Conservation (phyloP, 495 filamentous ascomycete species). For the Cercophora scortea region DNA sequence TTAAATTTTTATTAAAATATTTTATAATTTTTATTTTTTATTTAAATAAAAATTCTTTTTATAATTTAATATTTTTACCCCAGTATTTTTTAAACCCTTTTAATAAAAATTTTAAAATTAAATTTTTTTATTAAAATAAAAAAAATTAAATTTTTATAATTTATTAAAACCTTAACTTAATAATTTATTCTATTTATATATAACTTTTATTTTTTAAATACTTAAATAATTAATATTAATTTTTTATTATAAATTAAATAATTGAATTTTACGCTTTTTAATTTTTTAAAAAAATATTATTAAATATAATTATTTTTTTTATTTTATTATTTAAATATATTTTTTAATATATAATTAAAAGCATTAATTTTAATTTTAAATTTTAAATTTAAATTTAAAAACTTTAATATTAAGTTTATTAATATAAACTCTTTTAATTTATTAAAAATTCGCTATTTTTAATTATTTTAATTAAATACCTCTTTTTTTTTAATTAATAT, state of each 20-base stretch:
- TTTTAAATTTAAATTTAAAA: no score
- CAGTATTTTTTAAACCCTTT: no score
- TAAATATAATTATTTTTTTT: neutral
- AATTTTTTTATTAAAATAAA: neutral
- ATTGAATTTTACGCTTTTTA: slow-evolving; percentile 11
- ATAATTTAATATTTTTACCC: no score
- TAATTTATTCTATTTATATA: no score
- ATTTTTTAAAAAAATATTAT: neutral
- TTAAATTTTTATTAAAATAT: neutral
- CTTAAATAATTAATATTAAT: no score
- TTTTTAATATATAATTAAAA: no score
- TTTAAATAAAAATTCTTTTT: no score
- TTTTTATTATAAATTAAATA: neutral
- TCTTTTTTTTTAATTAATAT: neutral
- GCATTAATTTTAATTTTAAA: no score
- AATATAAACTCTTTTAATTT: no score
- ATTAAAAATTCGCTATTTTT: neutral
- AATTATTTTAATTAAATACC: neutral
- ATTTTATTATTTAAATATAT: neutral
- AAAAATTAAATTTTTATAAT: neutral
- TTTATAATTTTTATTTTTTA: slow-evolving; percentile 7
- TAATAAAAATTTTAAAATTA: neutral
- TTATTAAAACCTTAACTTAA: no score
- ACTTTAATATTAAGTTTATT: no score
- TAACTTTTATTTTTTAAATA: no score